phyloP scores from a whole-genome alignment of 768 basidiomycete genomes.

The Termitomyces heimii region DNA sequence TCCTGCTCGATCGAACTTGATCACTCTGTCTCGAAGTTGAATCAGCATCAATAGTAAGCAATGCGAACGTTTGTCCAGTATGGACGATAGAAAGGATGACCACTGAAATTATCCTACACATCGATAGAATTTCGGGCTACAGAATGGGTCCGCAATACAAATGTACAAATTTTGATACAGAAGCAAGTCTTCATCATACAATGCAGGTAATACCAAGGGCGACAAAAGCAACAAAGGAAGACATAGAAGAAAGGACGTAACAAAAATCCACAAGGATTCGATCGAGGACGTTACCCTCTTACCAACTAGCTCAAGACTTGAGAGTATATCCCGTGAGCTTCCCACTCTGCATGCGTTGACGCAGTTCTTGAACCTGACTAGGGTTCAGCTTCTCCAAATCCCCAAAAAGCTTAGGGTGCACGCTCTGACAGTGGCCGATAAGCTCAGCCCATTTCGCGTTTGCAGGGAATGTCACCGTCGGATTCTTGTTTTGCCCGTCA shows the following conservation, averaged over 20 bases:
- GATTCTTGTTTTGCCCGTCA: not conserved
- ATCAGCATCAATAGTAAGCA: not conserved
- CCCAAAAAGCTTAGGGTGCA: slow-evolving; percentile 24
- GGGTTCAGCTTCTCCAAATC: slow-evolving; percentile 25
- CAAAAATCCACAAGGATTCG: not conserved
- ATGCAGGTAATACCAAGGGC: not conserved
- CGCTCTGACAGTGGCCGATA: slow-evolving; percentile 23
- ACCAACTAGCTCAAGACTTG: not conserved
- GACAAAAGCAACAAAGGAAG: not conserved
- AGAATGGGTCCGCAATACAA: not conserved
- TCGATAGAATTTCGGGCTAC: not conserved
- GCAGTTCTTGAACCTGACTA: slow-evolving; percentile 27
- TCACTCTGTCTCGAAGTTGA: too few relatives aligned
- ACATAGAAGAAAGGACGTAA: not conserved
- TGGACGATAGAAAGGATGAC: not conserved
- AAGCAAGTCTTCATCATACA: not conserved
- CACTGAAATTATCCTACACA: not conserved
- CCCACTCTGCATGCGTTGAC: slow-evolving; percentile 17
- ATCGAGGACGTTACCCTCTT: not conserved
- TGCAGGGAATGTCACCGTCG: slow-evolving; percentile 16
- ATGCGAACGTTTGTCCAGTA: not conserved
- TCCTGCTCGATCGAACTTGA: too few relatives aligned
- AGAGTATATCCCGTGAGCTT: slow-evolving; percentile 6
- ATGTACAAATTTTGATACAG: not conserved
- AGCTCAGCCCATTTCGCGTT: slow-evolving; percentile 25